Base-by-base conservation (phyloP, 148 eudicot genomes). In the Camellia sinensis region DNA sequence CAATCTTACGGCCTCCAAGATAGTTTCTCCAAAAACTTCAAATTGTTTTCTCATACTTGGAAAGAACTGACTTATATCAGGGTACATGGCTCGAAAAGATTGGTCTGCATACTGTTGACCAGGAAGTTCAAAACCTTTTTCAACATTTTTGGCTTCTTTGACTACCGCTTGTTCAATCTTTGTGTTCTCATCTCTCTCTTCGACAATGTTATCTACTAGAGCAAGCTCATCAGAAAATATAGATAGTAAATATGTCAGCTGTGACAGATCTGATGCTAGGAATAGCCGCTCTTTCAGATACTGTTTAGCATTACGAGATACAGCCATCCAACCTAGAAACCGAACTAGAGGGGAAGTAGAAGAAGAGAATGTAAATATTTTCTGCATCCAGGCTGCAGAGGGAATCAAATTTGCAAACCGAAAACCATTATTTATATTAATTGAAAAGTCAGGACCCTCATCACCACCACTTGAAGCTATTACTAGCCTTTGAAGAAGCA, bases 271-370 rank as follows among this genome's bases (percentile, higher is more conserved):
- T 45, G 94, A 91, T 71, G 86, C 88, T 79, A 93, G 94, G 77
- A 89, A 82, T 80, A 91, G 89, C 53, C 85, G 84, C 71, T 91
- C 89, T 71, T 85, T 81, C 50, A 88, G 79, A 81, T 87, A 93
- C 61, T 85, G 88, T 80, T 93, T 85, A 9, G 94, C 90, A 83
- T 87, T 91, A 68, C 90, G 89, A 80, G 94, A 89, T 59, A 91
- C 85, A 7, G 94, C 94, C 97, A 93, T 91, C 94, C 97, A 93
- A 82, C 94, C 94, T 78, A 91, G 87, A 84, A 85, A 89, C 54
- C 97, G 88, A 67, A 89, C 94, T 67, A 93, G 79, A 75, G 97
- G 94, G 61, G 83, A 89, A 56, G 83, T 54, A 81, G 84, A 86
- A 21, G 88, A 87, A 19, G 87, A 85, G 75, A 90, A 89, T 74